Evolutionary conservation across 2,329 filamentous ascomycete species (phyloP).

Genomic region (Aspergillus tubingensis): DNA sequence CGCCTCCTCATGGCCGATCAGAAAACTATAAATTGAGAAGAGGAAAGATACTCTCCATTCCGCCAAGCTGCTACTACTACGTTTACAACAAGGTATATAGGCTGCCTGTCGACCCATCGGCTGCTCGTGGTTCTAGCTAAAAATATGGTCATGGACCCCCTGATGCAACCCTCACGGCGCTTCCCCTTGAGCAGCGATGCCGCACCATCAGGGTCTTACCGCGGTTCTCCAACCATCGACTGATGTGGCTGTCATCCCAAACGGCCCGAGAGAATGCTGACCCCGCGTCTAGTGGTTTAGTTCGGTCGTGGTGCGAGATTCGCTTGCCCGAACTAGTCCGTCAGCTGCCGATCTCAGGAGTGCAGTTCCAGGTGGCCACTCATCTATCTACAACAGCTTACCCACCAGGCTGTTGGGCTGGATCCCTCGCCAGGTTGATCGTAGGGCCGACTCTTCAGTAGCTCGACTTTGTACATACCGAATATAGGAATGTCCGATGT

Average conservation of each 20-base stretch:
- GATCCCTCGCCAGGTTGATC: background rate
- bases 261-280: constrained; percentile 6
- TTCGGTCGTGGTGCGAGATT: background rate
- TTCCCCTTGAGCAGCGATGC: background rate
- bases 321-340: background rate
- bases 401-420: background rate
- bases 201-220: constrained; percentile 5
- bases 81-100: no score
- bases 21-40: no score
- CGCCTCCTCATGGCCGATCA: no score
- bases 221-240: constrained; percentile 9
- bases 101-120: background rate
- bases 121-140: background rate
- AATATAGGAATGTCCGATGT: no score
- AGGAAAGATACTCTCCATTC: no score
- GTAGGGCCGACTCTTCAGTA: background rate
- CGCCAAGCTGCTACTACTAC: no score
- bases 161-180: constrained; percentile 1
- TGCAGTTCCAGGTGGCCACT: background rate
- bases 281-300: constrained; percentile 3
- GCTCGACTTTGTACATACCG: no score
- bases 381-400: background rate
- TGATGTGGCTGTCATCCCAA: constrained; percentile 10
- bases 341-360: background rate
- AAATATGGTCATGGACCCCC: constrained; percentile 6